A percentile compares a stretch with the other conserved stretches of the same genome.
Conservation (phyloP, 768 basidiomycete species). For the Mycena vitilis region DNA sequence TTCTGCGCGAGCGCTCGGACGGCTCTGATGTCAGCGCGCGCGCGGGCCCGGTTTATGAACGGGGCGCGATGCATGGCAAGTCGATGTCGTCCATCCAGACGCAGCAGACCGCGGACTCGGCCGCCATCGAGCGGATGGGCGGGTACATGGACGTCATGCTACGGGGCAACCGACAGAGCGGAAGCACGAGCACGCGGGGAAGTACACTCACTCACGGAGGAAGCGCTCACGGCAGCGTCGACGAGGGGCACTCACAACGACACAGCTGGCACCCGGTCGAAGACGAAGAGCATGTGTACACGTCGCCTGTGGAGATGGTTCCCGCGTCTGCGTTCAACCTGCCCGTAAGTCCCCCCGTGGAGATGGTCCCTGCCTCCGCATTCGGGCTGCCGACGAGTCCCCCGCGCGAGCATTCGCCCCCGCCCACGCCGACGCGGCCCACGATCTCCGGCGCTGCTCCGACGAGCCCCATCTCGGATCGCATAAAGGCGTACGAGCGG, state of each 20-base stretch:
- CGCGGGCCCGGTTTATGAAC: conserved; percentile 19
- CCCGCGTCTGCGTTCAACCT: conserved; percentile 28
- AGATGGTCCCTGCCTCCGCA: conserved; percentile 39
- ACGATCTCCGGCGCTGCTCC: conserved; percentile 33
- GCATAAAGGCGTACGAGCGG: conserved; percentile 69
- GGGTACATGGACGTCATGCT: conserved; percentile 79
- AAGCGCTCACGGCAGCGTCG: conserved; percentile 16
- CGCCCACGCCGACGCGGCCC: conserved; percentile 10
- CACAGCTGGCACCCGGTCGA: conserved; percentile 29
- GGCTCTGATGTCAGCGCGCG: conserved; percentile 18
- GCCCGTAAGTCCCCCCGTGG: conserved; percentile 40
- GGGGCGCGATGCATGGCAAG: conserved; percentile 52
- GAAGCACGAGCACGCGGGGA: conserved; percentile 36
- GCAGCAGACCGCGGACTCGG: conserved; percentile 74
- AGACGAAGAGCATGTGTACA: conserved; percentile 37
- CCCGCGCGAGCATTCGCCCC: conserved; percentile 24
- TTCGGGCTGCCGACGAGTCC: conserved; percentile 22
- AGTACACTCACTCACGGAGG: conserved; percentile 45
- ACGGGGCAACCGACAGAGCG: conserved; percentile 49
- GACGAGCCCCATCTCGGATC: conserved; percentile 57
- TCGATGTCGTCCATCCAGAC: conserved; percentile 68
- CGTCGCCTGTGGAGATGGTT: conserved; percentile 50
- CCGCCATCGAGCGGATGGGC: conserved; percentile 72
- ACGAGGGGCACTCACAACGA: conserved; percentile 25
- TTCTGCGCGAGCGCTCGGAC: conserved; percentile 29